phyloP scores from a whole-genome alignment of 176 grass and related monocot species.

The Areca catechu region DNA sequence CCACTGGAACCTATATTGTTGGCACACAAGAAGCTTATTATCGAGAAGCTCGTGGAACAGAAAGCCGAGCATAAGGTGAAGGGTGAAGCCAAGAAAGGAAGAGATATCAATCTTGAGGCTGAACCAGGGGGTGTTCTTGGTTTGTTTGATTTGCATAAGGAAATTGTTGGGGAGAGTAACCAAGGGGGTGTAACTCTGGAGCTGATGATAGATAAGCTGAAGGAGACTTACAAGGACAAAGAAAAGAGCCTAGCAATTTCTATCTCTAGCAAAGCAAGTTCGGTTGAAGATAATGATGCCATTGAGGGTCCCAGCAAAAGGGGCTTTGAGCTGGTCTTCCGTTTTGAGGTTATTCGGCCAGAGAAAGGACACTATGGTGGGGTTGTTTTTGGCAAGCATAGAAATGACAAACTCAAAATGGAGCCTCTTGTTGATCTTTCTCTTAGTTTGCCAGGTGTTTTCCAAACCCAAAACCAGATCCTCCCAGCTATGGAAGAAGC shows the following conservation, averaged over 20 bases:
- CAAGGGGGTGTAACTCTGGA: constrained; percentile 22
- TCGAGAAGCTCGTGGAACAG: too few species aligned
- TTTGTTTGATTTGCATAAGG: too few species aligned
- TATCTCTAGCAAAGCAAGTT: constrained; percentile 22
- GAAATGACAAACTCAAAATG: constrained; percentile 33
- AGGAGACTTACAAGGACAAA: constrained; percentile 39
- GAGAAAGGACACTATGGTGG: constrained; percentile 24
- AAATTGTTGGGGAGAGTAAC: constrained; percentile 31
- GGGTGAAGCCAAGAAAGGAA: too few species aligned
- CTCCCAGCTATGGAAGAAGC: too few species aligned
- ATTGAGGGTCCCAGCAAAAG: constrained; percentile 27
- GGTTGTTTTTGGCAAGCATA: constrained; percentile 20
- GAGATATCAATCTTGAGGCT: constrained; percentile 20
- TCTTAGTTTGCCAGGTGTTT: too few species aligned
- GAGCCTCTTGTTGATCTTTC: constrained; percentile 82
- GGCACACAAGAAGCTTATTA: too few species aligned
- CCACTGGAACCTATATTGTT: too few species aligned
- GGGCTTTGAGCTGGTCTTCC: constrained; percentile 49
- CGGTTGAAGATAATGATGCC: constrained; percentile 2
- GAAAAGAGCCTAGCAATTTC: constrained; percentile 56
- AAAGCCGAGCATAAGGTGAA: too few species aligned
- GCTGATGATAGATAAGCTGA: constrained; percentile 29
- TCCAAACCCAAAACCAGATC: too few species aligned
- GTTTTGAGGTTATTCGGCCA: constrained; percentile 17
- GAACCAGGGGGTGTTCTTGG: too few species aligned